A percentile compares a stretch with the other conserved stretches of the same genome.
Conservation (phyloP, 106 monocot species). For the Platanthera guangdongensis region DNA sequence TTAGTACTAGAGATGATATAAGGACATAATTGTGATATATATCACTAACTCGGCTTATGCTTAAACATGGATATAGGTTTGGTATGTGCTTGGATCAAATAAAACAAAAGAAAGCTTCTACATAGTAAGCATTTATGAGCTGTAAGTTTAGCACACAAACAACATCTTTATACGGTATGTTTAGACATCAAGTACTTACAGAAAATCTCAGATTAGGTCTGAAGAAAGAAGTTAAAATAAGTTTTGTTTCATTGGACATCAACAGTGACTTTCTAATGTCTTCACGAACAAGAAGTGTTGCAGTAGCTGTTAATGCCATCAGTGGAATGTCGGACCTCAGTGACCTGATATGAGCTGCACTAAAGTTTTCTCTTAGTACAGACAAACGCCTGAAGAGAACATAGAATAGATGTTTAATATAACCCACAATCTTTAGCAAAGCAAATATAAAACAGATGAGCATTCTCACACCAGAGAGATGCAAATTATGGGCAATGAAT, state of each 20-base stretch:
- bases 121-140: neutral
- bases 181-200: slow-evolving; percentile 32
- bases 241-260: slow-evolving; percentile 53
- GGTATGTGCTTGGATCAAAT: neutral
- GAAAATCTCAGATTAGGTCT: slow-evolving; percentile 88
- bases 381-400: slow-evolving; percentile 57
- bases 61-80: no score
- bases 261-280: slow-evolving; percentile 77
- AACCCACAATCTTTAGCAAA: neutral
- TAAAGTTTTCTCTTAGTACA: slow-evolving; percentile 73
- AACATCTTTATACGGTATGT: neutral
- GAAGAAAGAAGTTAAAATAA: slow-evolving; percentile 80
- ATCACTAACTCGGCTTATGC: no score
- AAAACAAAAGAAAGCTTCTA: neutral
- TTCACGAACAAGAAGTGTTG: slow-evolving; percentile 67
- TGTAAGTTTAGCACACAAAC: neutral
- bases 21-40: no score
- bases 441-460: neutral
- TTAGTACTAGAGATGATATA: no score
- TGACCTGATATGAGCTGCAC: slow-evolving; percentile 45
- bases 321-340: slow-evolving; percentile 78
- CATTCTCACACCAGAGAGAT: neutral
- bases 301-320: slow-evolving; percentile 97
- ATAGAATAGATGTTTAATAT: neutral
- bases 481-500: neutral